Conservation (phyloP, 371 early-diverging fungal genomes). For the Lichtheimia corymbifera region DNA sequence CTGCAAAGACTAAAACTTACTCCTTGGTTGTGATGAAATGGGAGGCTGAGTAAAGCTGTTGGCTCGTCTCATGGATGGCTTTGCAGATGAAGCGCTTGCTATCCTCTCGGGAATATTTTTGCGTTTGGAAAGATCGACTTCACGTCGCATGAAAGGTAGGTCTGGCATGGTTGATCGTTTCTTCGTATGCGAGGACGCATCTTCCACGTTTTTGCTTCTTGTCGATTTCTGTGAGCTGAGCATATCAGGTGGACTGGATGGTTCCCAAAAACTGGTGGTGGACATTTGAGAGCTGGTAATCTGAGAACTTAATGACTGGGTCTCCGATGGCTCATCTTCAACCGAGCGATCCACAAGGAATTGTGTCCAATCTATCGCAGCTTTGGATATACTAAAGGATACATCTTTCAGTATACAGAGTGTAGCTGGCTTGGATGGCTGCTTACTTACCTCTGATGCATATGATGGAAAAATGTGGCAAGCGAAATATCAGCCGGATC, state of each 20-base stretch:
- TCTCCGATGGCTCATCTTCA: conserved; percentile 2
- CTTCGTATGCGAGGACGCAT: neutral
- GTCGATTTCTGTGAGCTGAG: conserved; percentile 2
- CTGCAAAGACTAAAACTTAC: neutral
- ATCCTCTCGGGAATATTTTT: conserved; percentile 4
- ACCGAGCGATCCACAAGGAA: conserved; percentile 2
- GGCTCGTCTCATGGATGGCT: conserved; percentile 9
- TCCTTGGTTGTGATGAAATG: neutral
- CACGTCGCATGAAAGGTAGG: conserved; percentile 13
- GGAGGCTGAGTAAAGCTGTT: conserved; percentile 5
- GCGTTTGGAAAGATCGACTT: conserved; percentile 8
- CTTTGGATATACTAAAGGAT: conserved; percentile 1
- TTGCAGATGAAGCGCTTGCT: neutral
- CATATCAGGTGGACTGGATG: neutral
- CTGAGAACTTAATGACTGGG: neutral
- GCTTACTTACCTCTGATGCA: conserved; percentile 2
- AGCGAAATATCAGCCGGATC: conserved; percentile 1
- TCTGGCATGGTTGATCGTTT: neutral
- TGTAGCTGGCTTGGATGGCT: too few species aligned
- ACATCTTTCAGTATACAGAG: neutral
- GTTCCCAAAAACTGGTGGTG: neutral
- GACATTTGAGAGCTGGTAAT: neutral
- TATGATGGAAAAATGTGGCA: conserved; percentile 3
- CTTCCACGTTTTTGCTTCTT: neutral
- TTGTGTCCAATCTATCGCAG: conserved; percentile 8